Base-by-base conservation (phyloP, 2,329 filamentous ascomycete genomes). In the Ascocoryne sarcoides region DNA sequence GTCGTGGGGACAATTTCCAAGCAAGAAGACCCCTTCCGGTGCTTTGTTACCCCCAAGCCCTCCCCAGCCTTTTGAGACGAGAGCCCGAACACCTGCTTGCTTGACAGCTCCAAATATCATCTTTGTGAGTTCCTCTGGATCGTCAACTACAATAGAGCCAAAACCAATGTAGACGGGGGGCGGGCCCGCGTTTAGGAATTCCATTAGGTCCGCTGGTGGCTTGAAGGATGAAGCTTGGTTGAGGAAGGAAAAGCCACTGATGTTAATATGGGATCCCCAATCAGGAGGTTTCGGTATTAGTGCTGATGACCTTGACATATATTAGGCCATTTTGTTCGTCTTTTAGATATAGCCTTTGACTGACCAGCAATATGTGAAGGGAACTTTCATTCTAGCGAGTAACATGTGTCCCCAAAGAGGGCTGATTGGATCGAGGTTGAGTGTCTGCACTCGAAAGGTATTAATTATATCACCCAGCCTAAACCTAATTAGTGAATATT, bases 51-150 rank as follows among this genome's bases (percentile, higher is more conserved):
- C 82, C 20, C 86, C 87, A 5, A 94, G 68, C 0, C 86, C 86
- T 36, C 87, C 86, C 88, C 87, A 94, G 12, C 87, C 88, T 55
- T 90, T 88, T 0, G 85, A 90, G 1, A 94, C 81, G 1, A 94
- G 65, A 2, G 86, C 87, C 42, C 87, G 71, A n/a, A 84, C 72
- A 1, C 83, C 82, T 0, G 79, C 70, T 8, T 71, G 67, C 37
- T 69, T 65, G 2, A 88, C 68, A 1, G 84, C 83, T 10, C 84
- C 77, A 41, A 89, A 84, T 5, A 90, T 82, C 43, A 80, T 70
- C 15, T 70, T 65, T 0, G 84, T 89, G 61, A 89, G 73, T 1
- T 66, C 74, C 43, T 82, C 74, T 0, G 83, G 82, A 45, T 89
- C 78, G 41, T 88, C 82, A 0, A 89, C 79, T 2, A 90, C 84